A percentile compares a stretch with the other conserved stretches of the same genome.
Evolutionary conservation across 768 basidiomycete genomes (phyloP).

Genomic region (Dictyophora rubrovolvata): DNA sequence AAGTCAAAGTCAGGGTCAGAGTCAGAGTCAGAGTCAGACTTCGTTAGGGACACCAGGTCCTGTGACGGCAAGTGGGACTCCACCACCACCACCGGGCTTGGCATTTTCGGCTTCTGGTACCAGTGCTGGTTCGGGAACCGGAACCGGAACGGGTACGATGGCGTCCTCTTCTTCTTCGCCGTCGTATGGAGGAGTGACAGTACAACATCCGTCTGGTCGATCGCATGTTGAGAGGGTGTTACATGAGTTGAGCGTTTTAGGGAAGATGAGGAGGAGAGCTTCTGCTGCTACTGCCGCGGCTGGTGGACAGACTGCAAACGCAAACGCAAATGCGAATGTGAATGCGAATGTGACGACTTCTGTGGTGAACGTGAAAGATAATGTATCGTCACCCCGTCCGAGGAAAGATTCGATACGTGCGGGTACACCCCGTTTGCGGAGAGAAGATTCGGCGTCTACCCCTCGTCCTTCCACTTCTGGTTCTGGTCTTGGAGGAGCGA

Average conservation of each 20-base stretch:
- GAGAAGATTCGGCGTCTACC: background rate
- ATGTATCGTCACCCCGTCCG: background rate
- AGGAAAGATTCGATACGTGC: background rate
- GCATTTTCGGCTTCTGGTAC: too few species aligned
- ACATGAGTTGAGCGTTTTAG: slow-evolving; percentile 3
- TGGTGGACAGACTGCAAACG: background rate
- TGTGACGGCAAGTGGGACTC: too few species aligned
- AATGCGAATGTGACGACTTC: background rate
- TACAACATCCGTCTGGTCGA: slow-evolving; percentile 1
- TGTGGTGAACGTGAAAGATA: background rate
- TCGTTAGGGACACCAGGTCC: slow-evolving; percentile 31
- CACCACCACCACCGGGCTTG: too few species aligned
- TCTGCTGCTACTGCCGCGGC: background rate
- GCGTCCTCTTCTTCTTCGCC: too few species aligned
- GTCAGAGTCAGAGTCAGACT: slow-evolving; percentile 56
- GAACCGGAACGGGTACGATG: background rate
- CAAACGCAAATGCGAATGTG: background rate
- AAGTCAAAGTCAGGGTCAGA: slow-evolving; percentile 16
- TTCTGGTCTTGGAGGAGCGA: too few species aligned
- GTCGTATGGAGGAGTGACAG: background rate
- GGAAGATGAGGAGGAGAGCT: background rate
- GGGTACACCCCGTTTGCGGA: too few species aligned
- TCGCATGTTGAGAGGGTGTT: slow-evolving; percentile 8
- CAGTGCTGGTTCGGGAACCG: too few species aligned
- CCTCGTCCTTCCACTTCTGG: background rate